Percentiles rank a stretch among this genome's conserved stretches.
phyloP scores from a whole-genome alignment of 1,284 basidiomycete species.

The Heterobasidion occidentale region DNA sequence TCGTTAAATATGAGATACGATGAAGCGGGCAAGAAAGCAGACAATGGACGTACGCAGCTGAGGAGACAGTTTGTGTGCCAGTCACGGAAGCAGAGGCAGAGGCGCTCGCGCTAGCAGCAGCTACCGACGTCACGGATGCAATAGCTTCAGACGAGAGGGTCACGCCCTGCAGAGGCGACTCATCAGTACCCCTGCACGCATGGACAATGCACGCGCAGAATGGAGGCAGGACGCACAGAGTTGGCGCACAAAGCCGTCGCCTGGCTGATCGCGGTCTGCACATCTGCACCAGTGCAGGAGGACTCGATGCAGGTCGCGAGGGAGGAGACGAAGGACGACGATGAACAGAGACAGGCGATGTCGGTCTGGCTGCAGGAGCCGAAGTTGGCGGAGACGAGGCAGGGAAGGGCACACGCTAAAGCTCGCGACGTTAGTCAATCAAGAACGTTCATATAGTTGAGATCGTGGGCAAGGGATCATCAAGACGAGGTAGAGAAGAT shows the following conservation, averaged over 20 bases:
- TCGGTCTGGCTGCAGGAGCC: constrained; percentile 36
- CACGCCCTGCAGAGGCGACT: not conserved
- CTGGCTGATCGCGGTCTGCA: constrained; percentile 32
- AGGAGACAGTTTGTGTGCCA: too few species aligned
- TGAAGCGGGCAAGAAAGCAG: too few species aligned
- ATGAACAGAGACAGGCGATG: constrained; percentile 46
- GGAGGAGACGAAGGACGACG: constrained; percentile 32
- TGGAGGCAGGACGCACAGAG: constrained; percentile 36
- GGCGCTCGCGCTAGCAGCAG: too few species aligned
- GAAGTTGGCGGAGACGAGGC: constrained; percentile 31
- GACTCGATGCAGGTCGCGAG: constrained; percentile 38
- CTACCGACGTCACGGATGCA: too few species aligned
- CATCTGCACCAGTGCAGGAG: constrained; percentile 38
- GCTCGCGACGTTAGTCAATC: not conserved
- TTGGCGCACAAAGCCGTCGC: constrained; percentile 37
- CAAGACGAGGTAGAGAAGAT: not conserved
- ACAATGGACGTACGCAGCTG: too few species aligned
- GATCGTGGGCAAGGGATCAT: not conserved
- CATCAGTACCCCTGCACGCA: not conserved
- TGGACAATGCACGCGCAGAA: not conserved
- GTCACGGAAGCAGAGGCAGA: too few species aligned
- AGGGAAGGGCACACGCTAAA: constrained; percentile 40
- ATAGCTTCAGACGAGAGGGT: not conserved
- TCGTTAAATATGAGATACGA: too few species aligned
- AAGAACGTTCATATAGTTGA: not conserved